A percentile compares a stretch with the other conserved stretches of the same genome.
Evolutionary conservation across 176 grass and related monocot genomes (phyloP).

Genomic region (Aegilops umbellulata): DNA sequence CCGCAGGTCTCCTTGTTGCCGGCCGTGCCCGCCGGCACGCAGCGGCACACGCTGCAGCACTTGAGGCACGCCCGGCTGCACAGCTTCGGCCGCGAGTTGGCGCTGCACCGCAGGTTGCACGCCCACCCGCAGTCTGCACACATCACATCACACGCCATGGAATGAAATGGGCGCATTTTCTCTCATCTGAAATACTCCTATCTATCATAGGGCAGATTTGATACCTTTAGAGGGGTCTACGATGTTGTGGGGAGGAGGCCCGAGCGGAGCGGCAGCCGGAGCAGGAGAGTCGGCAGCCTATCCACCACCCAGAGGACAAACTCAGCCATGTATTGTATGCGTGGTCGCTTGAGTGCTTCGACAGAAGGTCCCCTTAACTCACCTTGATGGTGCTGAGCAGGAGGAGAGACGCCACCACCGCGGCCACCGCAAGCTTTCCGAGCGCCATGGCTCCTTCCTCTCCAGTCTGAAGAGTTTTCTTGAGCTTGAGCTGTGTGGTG

Average conservation of each 20-base stretch:
- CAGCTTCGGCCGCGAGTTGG: slow-evolving; percentile 64
- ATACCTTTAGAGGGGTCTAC: slow-evolving; percentile 63
- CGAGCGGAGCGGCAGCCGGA: slow-evolving; percentile 24
- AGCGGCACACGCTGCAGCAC: slow-evolving; percentile 80
- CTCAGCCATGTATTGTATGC: background rate
- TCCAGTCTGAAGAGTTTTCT: background rate
- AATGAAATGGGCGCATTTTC: no score
- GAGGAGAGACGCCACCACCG: slow-evolving; percentile 44
- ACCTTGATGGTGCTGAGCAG: slow-evolving; percentile 47
- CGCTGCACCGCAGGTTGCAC: slow-evolving; percentile 66
- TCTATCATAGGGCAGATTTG: background rate
- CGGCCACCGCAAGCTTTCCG: slow-evolving; percentile 28
- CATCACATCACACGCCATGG: background rate
- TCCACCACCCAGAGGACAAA: background rate
- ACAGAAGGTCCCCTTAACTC: background rate
- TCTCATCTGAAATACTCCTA: no score
- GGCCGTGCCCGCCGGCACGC: slow-evolving; percentile 83
- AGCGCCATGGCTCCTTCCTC: slow-evolving; percentile 42
- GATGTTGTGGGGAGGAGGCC: slow-evolving; percentile 65
- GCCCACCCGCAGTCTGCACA: slow-evolving; percentile 64
- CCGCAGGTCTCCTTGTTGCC: slow-evolving; percentile 88
- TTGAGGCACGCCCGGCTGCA: slow-evolving; percentile 76
- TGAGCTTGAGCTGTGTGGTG: slow-evolving; percentile 19
- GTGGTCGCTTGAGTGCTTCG: background rate
- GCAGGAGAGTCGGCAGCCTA: slow-evolving; percentile 45